Conservation (phyloP, 2,329 filamentous ascomycete genomes). For the Arthroderma sp. region DNA sequence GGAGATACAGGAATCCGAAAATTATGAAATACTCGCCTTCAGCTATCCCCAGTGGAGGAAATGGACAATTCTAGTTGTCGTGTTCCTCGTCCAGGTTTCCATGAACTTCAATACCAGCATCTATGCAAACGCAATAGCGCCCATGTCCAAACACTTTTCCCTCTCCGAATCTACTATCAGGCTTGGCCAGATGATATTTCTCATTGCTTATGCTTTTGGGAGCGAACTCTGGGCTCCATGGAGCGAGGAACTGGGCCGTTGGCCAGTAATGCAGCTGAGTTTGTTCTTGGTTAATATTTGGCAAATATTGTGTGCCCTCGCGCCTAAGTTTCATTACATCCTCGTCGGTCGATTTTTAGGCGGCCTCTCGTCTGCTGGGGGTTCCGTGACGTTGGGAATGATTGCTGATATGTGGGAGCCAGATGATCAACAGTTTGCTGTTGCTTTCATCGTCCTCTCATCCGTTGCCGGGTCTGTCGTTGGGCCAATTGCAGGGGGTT, state of each 20-base stretch:
- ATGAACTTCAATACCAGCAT: slow-evolving; percentile 69
- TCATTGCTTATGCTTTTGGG: slow-evolving; percentile 68
- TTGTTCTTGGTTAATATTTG: slow-evolving; percentile 65
- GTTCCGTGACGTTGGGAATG: slow-evolving; percentile 52
- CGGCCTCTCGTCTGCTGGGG: slow-evolving; percentile 50
- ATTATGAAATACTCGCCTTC: slow-evolving; percentile 53
- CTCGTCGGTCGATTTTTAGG: slow-evolving; percentile 55
- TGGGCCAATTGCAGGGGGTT: slow-evolving; percentile 40
- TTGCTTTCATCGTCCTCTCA: slow-evolving; percentile 47
- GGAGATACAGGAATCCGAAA: slow-evolving; percentile 40
- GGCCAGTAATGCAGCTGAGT: slow-evolving; percentile 59
- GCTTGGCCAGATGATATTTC: slow-evolving; percentile 60
- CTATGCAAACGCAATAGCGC: slow-evolving; percentile 53
- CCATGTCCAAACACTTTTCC: slow-evolving; percentile 51
- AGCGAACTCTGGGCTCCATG: slow-evolving; percentile 81
- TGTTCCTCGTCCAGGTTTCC: slow-evolving; percentile 58
- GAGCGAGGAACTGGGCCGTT: slow-evolving; percentile 68
- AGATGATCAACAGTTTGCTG: slow-evolving; percentile 45
- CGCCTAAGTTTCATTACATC: slow-evolving; percentile 56
- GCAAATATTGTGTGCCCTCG: slow-evolving; percentile 57
- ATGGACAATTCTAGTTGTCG: slow-evolving; percentile 54
- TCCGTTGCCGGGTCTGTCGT: slow-evolving; percentile 40
- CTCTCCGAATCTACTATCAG: slow-evolving; percentile 56
- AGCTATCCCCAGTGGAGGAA: slow-evolving; percentile 50
- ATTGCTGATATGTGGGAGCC: slow-evolving; percentile 50